phyloP scores from a whole-genome alignment of 2,329 filamentous ascomycete genomes.

The Neopestalotiopsis sp. region DNA sequence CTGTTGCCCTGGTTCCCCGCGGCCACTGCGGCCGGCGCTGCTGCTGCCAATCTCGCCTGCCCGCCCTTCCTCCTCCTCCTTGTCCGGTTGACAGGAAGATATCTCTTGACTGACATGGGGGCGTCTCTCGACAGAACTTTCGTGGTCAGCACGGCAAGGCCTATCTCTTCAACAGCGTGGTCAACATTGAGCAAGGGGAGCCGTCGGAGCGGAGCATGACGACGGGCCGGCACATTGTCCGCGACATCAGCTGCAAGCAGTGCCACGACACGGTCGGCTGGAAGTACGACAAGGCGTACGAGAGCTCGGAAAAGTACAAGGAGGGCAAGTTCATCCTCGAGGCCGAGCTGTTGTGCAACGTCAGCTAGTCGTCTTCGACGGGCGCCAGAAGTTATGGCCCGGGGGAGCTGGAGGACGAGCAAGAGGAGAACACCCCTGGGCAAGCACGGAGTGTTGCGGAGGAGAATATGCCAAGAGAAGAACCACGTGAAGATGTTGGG shows the following conservation, averaged over 20 bases:
- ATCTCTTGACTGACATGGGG: background rate
- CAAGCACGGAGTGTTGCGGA: background rate
- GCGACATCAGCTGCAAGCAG: slow-evolving; percentile 89
- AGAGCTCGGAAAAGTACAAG: slow-evolving; percentile 94
- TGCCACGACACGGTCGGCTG: slow-evolving; percentile 94
- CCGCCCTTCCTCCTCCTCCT: background rate
- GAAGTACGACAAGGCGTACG: slow-evolving; percentile 99
- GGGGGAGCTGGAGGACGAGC: background rate
- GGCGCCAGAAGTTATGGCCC: background rate
- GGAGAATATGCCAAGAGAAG: too few relatives aligned
- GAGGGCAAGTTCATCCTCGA: slow-evolving; percentile 98
- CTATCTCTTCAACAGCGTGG: slow-evolving; percentile 92
- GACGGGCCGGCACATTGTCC: slow-evolving; percentile 90
- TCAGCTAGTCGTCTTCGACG: slow-evolving; percentile 52
- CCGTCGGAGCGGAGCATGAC: slow-evolving; percentile 98
- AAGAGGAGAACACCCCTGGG: background rate
- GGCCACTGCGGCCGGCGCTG: background rate
- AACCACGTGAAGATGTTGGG: too few relatives aligned
- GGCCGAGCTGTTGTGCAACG: slow-evolving; percentile 84
- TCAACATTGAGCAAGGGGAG: slow-evolving; percentile 85
- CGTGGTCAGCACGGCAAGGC: slow-evolving; percentile 98
- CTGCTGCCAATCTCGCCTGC: background rate
- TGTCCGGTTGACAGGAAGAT: background rate
- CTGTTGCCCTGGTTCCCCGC: too few relatives aligned
- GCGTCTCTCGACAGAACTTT: slow-evolving; percentile 75